Base-by-base conservation (phyloP, 2,329 filamentous ascomycete genomes). In the Ascochyta rabiei region DNA sequence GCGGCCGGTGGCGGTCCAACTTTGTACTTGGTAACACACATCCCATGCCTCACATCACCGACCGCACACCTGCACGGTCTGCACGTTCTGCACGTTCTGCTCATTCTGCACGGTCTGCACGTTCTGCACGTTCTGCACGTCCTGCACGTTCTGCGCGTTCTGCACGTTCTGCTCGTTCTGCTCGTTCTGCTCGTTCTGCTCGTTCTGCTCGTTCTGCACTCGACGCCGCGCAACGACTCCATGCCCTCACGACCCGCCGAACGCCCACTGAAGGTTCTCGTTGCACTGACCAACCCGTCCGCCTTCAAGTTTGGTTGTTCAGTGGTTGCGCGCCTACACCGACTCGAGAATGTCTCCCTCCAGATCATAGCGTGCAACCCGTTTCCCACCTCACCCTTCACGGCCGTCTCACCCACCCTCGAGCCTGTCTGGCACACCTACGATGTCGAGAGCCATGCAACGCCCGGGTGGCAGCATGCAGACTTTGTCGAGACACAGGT, bases 271-370 rank as follows among this genome's bases (percentile, higher is more conserved):
- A 73, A 75, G 57, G 81, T 90, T 51, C 82, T 90, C 30, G 80
- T 90, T 31, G 85, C 85, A 53, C 83, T 87, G 53, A 87, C 88
- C 63, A 86, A 88, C 54, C 80, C 83, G 41, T 81, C 83, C 50
- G 86, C 89, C 66, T 83, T 86, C 26, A 84, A 86, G 39, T 88
- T 84, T 75, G 86, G 86, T 47, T 83, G 87, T 69, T 80, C 85
- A 16, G 81, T 90, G 47, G 85, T 87, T 56, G 82, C 89, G 43
- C 84, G 87, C 56, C 80, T 90, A 4, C 87, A 87, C 49, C 88
- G 88, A 46, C 82, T 88, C 67, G 85, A 89, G 71, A 85, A 89
- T 68, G 82, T 87, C 57, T 84, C 69, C 10, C 53, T 73, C 21
- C 66, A 69, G 48, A 57, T 73, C 40, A 64, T 73, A 43, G 68